Evolutionary conservation across 345 rosid genomes (phyloP), one percentile per base, ranked within the genome.

Genomic region (Erucastrum elatum): DNA sequence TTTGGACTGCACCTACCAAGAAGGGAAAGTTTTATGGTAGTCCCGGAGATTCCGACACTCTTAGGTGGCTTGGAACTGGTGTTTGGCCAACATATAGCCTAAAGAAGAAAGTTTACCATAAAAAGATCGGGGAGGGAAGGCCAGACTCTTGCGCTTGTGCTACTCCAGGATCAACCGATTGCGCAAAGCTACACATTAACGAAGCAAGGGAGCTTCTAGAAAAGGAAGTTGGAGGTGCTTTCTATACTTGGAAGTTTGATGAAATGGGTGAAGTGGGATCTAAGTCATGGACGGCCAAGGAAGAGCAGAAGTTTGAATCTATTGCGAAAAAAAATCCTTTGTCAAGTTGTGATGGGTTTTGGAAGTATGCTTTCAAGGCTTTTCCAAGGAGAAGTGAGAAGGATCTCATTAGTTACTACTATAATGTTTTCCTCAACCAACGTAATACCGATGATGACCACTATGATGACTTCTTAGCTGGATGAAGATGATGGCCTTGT

Each of bases 31-130:
- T 53, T 16, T 53, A 53, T 7, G 59, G 59, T 53, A 53, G 59
- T 53, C 59, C 59, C 15, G 59, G 59, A 53, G 59, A 53, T 53
- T 53, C 59, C 59, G 59, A 53, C 59, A 53, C 59, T 53, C 59
- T 53, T 15, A 53, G 26, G 59, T 53, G 59, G 59, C 25, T 53
- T 53, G 59, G 59, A 53, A 6, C 59, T 16, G 59, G 26, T 53
- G 59, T 53, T 53, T 53, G 59, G 59, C 59, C 59, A 15, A 53
- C 59, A 53, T 53, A 53, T 53, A 53, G 59, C 59, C 9, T 53
- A 16, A 53, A 53, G 59, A 53, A 53, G 26, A 53, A 53, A 53
- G 59, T 15, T 53, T 8, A 53, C 26, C 1, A 53, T 9, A 53
- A 53, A 53, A 53, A 53, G 3, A 2, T 53, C 21, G 59, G 59